Base-by-base conservation (phyloP, 2,329 filamentous ascomycete genomes). In the Colletotrichum cuscutae region DNA sequence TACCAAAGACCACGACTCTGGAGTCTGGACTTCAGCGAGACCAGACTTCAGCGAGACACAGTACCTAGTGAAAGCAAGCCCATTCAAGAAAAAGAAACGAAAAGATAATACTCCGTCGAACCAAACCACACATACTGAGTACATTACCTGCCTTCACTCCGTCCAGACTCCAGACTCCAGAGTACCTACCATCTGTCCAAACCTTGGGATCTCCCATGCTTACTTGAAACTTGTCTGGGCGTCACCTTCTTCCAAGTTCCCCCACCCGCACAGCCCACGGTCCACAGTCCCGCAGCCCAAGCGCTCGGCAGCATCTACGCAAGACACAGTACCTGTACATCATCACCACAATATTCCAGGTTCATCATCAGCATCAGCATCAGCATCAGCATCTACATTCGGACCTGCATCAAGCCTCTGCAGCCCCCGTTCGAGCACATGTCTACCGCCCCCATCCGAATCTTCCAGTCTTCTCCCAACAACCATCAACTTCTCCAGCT, bases 191-290 rank as follows among this genome's bases (percentile, higher is more conserved):
- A 54, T 24, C 22, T 13, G 52, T 24, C 19, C 22, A 54, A 30
- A 30, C 30, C 61, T 35, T 37, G 49, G 59, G 22, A 42, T 28
- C 59, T 35, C 46, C 67, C 54, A 59, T 67, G 68, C n/a, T 67
- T 63, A 71, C 32, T 57, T 67, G 68, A 71, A 71, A 71, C 68
- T n/a, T 49, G 63, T 26, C 57, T 71, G 46, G 56, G 56, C 68
- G 46, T 30, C 37, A 35, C 5, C 22, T 22, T 35, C 42, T 37
- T 46, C 7, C 24, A 37, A 13, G 22, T 24, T 62, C 12, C 59
- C 56, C 42, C 42, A 19, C 15, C 42, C 42, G 42, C 42, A 46
- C 42, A 19, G 42, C 42, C 42, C 19, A 49, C 42, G 15, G 19
- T n/a, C 42, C 19, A 49, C 42, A 8, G 8, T 42, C 42, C 42